Evolutionary conservation across 169 alveolate species (phyloP), one percentile per base, ranked within the genome.

Genomic region (Plasmodium ovale): DNA sequence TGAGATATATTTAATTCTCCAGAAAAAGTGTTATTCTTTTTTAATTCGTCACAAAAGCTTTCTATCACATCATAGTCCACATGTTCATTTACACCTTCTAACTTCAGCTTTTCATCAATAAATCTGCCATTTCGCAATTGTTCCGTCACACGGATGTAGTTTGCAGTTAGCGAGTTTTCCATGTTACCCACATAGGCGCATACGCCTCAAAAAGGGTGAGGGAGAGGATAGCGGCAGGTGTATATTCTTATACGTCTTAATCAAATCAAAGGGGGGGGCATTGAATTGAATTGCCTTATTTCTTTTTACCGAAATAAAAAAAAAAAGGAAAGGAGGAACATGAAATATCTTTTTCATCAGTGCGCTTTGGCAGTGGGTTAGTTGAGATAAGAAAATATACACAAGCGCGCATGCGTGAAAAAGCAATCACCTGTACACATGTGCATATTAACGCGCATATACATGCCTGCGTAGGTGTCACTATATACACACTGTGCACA

Each of bases 11-110:
- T 79, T 54, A 79, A 23, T 33, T 25, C 19, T 16, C 89, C 89
- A 7, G 29, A 47, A 64, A 79, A 79, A 6, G 71, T 16, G 21
- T 19, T 79, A 68, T 79, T 79, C 2, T 25, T 65, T 79, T 79
- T 60, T 56, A 79, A 65, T 47, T 53, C 69, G 16, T 79, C 51
- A 68, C 89, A 62, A 49, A 79, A 79, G n/a, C 51, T 51, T 35
- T 79, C 89, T 47, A 79, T 79, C 16, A 79, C 54, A 68, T 79
- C 77, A 27, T 64, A 67, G 39, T 77, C 89, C n/a, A 77, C 47
- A 25, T 19, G 12, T 53, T 77, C 79, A 49, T 62, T 59, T 37
- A n/a, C 62, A 29, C 44, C 23, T 27, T 5, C 56, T 42, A 77
- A 62, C 16, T 47, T 77, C 23, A 77, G 1, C 49, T 77, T 77